Base-by-base conservation (phyloP, 257 asterid species). In the Solanum arcanum region DNA sequence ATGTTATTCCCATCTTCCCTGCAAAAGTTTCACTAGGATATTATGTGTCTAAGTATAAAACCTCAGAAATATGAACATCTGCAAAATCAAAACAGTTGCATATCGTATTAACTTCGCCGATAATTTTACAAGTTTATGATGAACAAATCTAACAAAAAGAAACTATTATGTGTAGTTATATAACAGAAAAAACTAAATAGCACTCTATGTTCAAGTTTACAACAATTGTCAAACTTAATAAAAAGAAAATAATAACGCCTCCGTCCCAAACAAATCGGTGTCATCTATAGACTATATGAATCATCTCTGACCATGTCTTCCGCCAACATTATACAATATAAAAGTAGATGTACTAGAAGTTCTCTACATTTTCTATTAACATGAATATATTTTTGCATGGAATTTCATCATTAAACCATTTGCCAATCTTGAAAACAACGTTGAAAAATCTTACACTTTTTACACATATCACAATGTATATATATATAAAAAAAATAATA, bases 1-100 rank as follows among this genome's bases (percentile, higher is more conserved):
- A 88, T 77, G 90, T 75, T 91, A 91, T 86, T 88, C 97, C 96
- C 98, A 94, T 94, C 27, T 92, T 91, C 91, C 74, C 91, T 72
- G 87, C 20, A 52, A 89, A 83, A 75, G 56, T 25, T 27, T 66
- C 23, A 44, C 86, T 78, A 75, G 86, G 84, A 83, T 85, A 86
- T 35, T 41, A 75, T 83, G 62, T 52, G 62, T 52, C 33, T 9
- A 6, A 52, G n/a, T 18, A 52, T 52, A 52, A 52, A 41, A 42
- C 35, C 60, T 41, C 83, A 42, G 33, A 23, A 75, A 75, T 74
- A 21, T 37, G 31, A 39, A 21, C 52, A 74, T 75, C 35, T 75
- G 56, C 18, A 23, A 41, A 42, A 76, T 76, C 37, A 76, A 76
- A 29, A 52, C 62, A 25, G n/a, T 15, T 33, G 15, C 41, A 46